A percentile compares a stretch with the other conserved stretches of the same genome.
Conservation (phyloP, 2,329 filamentous ascomycete genomes). For the Nemania serpens region DNA sequence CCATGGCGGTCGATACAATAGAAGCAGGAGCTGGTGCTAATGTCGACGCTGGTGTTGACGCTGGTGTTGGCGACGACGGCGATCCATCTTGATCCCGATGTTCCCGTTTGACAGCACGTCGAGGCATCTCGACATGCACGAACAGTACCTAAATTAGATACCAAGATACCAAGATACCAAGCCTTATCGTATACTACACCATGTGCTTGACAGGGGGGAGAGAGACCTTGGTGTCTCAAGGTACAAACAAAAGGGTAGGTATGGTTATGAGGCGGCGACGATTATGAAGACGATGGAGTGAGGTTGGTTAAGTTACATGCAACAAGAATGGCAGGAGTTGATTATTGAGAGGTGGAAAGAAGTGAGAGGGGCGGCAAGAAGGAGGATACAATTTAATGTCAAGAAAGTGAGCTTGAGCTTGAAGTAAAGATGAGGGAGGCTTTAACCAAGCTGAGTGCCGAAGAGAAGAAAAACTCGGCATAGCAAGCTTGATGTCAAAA, state of each 20-base stretch:
- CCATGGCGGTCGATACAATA: slow-evolving; percentile 25
- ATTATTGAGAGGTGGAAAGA: neutral
- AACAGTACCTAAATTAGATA: neutral
- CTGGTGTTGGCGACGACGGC: neutral
- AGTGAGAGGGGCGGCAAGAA: neutral
- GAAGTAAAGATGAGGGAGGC: neutral
- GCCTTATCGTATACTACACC: too few relatives aligned
- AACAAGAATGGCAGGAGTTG: neutral
- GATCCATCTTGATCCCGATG: slow-evolving; percentile 16
- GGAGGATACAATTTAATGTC: neutral
- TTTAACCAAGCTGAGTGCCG: neutral
- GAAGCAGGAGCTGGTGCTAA: slow-evolving; percentile 17
- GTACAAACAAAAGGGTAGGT: neutral
- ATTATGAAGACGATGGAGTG: neutral
- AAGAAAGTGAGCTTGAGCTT: neutral
- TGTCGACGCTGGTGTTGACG: slow-evolving; percentile 11
- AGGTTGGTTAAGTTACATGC: neutral
- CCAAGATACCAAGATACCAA: too few relatives aligned
- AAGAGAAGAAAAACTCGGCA: neutral
- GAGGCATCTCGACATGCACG: slow-evolving; percentile 20
- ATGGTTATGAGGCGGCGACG: neutral
- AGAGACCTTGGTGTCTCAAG: neutral
- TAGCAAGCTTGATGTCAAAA: neutral
- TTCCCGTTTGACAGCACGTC: slow-evolving; percentile 30
- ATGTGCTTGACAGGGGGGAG: too few relatives aligned